Evolutionary conservation across 2,329 filamentous ascomycete genomes (phyloP), one percentile per base, ranked within the genome.

Genomic region (Diaporthe sp.): DNA sequence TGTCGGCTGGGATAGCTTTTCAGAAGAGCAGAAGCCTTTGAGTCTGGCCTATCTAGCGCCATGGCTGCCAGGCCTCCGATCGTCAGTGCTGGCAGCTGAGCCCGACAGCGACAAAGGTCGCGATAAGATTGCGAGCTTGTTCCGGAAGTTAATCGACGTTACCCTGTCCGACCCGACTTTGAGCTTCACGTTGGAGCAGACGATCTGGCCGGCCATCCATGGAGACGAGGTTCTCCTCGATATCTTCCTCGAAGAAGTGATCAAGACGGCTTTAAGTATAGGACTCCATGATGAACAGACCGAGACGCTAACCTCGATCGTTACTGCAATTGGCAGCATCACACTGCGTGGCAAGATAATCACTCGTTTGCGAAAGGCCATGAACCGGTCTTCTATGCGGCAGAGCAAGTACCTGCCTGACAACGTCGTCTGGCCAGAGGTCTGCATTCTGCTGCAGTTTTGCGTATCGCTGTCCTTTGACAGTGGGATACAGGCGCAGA

Each of bases 11-110:
- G 91, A 93, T 78, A 93, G 91, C 79, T 92, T 93, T 79, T 88
- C 90, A 1, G 90, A 92, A 47, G 90, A 93, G 74, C 92, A 94
- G 80, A 91, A 92, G 78, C 90, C 92, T 1, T 81, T 94, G 34
- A 92, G 91, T 78, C 85, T 94, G 42, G 89, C 91, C 8, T 94
- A 94, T 80, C 92, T 94, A 90, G 90, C 92, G 8, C 92, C 92
- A 2, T 94, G 92, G 92, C 85, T 94, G 51, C 86, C 89, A 8
- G 89, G 91, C 17, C 83, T 94, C 47, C 89, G 92, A 65, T 90
- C 88, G 3, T 88, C 88, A 73, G 86, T 94, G 4, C 84, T 94
- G 25, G 86, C 89, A 5, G 87, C 86, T 39, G 92, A 94, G 72
- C 51, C 83, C 2, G 92, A 94, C 79, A 89, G 91, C 68, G 92